Base-by-base conservation (phyloP, 2,329 filamentous ascomycete genomes). In the Cordyceps cicadae region DNA sequence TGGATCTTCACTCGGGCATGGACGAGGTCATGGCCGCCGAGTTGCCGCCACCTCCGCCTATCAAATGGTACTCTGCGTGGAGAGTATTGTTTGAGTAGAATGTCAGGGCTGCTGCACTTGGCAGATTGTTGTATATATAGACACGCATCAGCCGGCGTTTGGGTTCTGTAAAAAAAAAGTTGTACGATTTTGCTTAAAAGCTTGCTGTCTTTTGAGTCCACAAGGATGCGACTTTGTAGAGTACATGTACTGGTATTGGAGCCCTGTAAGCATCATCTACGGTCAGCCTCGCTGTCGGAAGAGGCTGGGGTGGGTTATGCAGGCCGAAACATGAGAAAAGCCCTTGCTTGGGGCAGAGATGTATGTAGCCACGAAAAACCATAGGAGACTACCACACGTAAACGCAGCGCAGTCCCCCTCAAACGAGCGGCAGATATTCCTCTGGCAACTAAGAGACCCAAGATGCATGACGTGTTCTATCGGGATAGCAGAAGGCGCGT, bases 1-100 rank as follows among this genome's bases (percentile, higher is more conserved):
- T 85, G 15, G 83, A 85, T 72, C 64, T 86, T 66, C 68, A 75
- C 3, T 82, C 80, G 0, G 71, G 81, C 61, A 64, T 84, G 74
- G 69, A 85, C 70, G 70, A 85, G 76, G 66, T 78, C 4, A 21
- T 63, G 52, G 63, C 62, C 3, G 58, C 59, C 29, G 59, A 61
- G 45, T n/a, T 55, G 51, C 59, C 59, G n/a, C 59, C 59, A 17
- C 9, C 51, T 34, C 59, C 59, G 21, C 21, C 51, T 11, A 54
- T 54, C 43, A 61, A 46, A 43, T 61, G 59, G 59, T 61, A 37
- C 5, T 26, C 55, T 11, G 26, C 34, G n/a, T 61, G 59, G 59
- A 54, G 59, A 21, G 55, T 61, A 12, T 26, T 55, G 59, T 61
- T 61, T 45, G 59, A 55, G 8, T 61, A 51, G 32, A 24, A 24